These are phyloP conservation scores for Hypericum perforatum DNA, from an alignment of 345 rosid genomes.

Conservation along the genomic window DNA sequence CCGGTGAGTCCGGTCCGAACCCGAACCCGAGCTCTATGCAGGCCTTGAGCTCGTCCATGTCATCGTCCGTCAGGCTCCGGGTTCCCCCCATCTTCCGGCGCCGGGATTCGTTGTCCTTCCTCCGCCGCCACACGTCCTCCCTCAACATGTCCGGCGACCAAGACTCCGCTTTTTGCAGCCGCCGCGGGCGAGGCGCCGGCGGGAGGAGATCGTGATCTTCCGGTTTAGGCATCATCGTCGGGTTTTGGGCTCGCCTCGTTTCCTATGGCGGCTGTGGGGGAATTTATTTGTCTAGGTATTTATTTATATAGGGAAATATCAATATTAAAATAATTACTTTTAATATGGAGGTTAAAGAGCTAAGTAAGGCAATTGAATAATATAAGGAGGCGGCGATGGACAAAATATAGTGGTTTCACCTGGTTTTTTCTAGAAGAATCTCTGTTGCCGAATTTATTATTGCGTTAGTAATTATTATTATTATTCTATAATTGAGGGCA, in stretches of 20 bases:
- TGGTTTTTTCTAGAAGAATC: too few relatives aligned
- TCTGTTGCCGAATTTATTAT: too few relatives aligned
- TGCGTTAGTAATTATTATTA: too few relatives aligned
- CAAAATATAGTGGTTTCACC: too few relatives aligned
- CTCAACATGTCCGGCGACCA: constrained; percentile 74
- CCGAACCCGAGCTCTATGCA: constrained; percentile 85
- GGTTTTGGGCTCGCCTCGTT: neutral
- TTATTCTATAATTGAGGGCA: too few relatives aligned
- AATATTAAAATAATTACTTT: too few relatives aligned
- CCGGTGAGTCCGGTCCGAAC: constrained; percentile 52
- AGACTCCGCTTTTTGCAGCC: constrained; percentile 49
- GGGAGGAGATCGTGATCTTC: constrained; percentile 1
- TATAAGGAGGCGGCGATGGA: too few relatives aligned
- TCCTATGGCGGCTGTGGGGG: neutral
- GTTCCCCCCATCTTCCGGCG: constrained; percentile 16
- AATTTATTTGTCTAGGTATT: neutral
- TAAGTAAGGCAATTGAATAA: too few relatives aligned
- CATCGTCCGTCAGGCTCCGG: constrained; percentile 66
- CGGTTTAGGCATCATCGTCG: neutral
- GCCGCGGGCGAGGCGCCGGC: constrained; percentile 16
- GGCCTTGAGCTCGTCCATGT: constrained; percentile 71
- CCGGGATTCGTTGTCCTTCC: constrained; percentile 17
- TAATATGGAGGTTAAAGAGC: too few relatives aligned
- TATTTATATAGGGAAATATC: too few relatives aligned
- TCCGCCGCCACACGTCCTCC: constrained; percentile 67